Conservation (phyloP, 257 asterid species). For the Prunella vulgaris region DNA sequence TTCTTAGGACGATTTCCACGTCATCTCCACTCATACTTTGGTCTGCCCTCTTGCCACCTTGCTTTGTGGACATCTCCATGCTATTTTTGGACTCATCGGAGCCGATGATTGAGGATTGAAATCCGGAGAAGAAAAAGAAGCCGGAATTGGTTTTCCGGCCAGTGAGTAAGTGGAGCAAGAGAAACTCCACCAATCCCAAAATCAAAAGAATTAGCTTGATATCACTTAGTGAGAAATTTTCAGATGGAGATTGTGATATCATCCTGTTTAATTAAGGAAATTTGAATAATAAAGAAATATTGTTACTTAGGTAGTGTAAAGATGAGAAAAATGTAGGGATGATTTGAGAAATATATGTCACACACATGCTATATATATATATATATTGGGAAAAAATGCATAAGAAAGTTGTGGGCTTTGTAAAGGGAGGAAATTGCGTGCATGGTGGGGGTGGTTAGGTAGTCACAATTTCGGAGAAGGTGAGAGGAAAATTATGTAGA, state of each 20-base stretch:
- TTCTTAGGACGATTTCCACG: constrained; percentile 33
- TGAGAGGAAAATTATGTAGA: not conserved
- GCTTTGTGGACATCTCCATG: too few species aligned
- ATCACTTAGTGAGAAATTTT: constrained; percentile 17
- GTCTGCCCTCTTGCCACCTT: constrained; percentile 5
- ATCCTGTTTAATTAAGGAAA: constrained; percentile 3
- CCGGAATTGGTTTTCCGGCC: constrained; percentile 24
- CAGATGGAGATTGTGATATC: constrained; percentile 4
- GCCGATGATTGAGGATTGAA: constrained; percentile 24
- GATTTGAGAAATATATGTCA: too few species aligned
- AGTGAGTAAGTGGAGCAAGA: constrained; percentile 20
- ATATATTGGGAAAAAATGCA: too few species aligned
- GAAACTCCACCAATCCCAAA: constrained; percentile 33
- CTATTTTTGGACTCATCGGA: not conserved
- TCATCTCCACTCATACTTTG: constrained; percentile 38
- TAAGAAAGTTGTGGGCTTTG: not conserved
- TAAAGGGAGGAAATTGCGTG: not conserved
- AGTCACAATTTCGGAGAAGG: not conserved
- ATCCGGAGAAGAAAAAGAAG: constrained; percentile 28
- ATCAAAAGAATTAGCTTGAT: constrained; percentile 26
- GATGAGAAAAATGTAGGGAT: too few species aligned
- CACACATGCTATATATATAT: too few species aligned
- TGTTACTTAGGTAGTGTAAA: not conserved
- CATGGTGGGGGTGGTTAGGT: not conserved
- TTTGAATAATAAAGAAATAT: not conserved